A percentile compares a stretch with the other conserved stretches of the same genome.
These are phyloP conservation scores for Cutaneotrichosporon sp. DNA, from an alignment of 1,284 basidiomycete species.

Conservation along the genomic window DNA sequence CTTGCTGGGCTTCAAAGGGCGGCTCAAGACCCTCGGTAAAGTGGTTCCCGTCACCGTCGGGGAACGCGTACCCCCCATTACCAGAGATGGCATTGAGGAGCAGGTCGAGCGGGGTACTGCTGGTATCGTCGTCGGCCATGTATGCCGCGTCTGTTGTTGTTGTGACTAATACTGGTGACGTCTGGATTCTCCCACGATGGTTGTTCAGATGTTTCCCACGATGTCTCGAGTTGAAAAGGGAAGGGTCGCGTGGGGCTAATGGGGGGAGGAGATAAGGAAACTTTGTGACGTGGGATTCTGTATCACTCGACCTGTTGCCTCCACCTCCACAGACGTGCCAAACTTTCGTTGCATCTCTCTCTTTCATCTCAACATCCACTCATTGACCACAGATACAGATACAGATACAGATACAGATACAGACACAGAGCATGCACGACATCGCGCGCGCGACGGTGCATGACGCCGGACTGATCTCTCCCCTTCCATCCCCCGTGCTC, in stretches of 20 bases:
- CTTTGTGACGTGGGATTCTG: conserved; percentile 1
- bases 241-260: background rate
- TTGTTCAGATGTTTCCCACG: conserved; percentile 1
- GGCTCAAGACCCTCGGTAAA: background rate
- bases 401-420: too few relatives aligned
- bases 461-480: background rate
- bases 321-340: background rate
- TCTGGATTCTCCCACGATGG: conserved; percentile 22
- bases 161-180: conserved; percentile 13
- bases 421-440: conserved; percentile 12
- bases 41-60: conserved; percentile 1
- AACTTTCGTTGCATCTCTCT: background rate
- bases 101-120: conserved; percentile 39
- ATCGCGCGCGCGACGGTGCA: background rate
- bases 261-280: background rate
- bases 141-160: conserved; percentile 15
- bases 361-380: background rate
- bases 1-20: background rate
- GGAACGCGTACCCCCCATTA: conserved; percentile 16
- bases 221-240: background rate
- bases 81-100: conserved; percentile 48
- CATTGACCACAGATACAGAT: background rate
- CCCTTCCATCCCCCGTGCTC: background rate
- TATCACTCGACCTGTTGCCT: background rate
- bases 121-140: conserved; percentile 17